phyloP scores from a whole-genome alignment of 805 yeast genomes.

The Ogataea trehalophila region DNA sequence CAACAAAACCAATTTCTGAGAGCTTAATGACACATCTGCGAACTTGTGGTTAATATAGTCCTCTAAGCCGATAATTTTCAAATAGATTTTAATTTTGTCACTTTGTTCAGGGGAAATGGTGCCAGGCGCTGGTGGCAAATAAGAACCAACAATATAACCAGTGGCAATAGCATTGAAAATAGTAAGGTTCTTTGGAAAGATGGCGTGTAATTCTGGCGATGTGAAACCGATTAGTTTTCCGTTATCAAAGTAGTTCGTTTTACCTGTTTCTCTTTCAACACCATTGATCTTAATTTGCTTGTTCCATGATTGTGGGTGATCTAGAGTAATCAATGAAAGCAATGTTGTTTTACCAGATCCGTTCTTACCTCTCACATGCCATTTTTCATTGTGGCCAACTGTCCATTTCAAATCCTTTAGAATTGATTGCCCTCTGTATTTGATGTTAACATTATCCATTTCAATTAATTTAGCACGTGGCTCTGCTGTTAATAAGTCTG shows the following conservation, averaged over 20 bases:
- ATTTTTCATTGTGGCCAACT: conserved; percentile 65
- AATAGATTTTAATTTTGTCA: conserved; percentile 38
- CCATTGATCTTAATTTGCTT: conserved; percentile 60
- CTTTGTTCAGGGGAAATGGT: conserved; percentile 33
- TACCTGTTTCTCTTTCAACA: conserved; percentile 67
- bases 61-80: conserved; percentile 42
- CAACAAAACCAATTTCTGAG: conserved; percentile 75
- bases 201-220: conserved; percentile 88
- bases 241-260: conserved; percentile 68
- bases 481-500: not conserved
- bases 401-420: conserved; percentile 60
- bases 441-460: conserved; percentile 57
- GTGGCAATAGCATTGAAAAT: conserved; percentile 59
- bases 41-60: conserved; percentile 38
- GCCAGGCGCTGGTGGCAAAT: conserved; percentile 39
- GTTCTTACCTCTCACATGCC: conserved; percentile 87
- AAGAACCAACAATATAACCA: conserved; percentile 70
- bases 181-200: conserved; percentile 60
- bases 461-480: conserved; percentile 33
- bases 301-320: conserved; percentile 96
- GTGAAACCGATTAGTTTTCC: conserved; percentile 79
- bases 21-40: conserved; percentile 53
- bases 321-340: conserved; percentile 79
- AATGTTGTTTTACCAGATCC: conserved; percentile 94
- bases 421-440: conserved; percentile 59